Conservation (phyloP, 2,329 filamentous ascomycete genomes). For the Ophiocordyceps camponoti-saundersi region DNA sequence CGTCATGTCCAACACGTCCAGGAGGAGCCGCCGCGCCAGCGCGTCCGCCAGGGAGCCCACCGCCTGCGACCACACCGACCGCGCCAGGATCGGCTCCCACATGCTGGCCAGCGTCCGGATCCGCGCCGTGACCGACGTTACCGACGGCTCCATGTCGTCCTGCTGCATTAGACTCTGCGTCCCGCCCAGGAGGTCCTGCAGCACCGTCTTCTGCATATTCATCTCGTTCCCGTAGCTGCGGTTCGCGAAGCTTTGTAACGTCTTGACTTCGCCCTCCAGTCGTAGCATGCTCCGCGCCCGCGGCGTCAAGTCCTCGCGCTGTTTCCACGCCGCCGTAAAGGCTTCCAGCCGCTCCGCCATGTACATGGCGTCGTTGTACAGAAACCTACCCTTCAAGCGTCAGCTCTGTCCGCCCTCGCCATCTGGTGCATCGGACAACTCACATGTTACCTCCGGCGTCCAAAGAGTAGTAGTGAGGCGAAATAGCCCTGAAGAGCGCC, state of each 20-base stretch:
- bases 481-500: conserved; percentile 65
- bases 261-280: conserved; percentile 42
- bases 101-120: conserved; percentile 34
- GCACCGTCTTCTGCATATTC: conserved; percentile 39
- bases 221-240: conserved; percentile 46
- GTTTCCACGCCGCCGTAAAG: conserved; percentile 32
- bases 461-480: conserved; percentile 54
- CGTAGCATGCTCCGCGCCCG: conserved; percentile 37
- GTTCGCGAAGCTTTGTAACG: conserved; percentile 41
- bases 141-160: conserved; percentile 31
- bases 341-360: conserved; percentile 38
- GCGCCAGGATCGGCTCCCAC: conserved; percentile 41
- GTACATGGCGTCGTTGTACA: conserved; percentile 53
- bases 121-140: conserved; percentile 34
- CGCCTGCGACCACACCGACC: conserved; percentile 46
- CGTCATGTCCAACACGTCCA: conserved; percentile 43
- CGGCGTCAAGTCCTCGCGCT: conserved; percentile 30
- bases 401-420: background rate
- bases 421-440: conserved; percentile 7
- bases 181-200: conserved; percentile 44
- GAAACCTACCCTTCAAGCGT: conserved; percentile 26
- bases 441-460: conserved; percentile 48
- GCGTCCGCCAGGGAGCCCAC: conserved; percentile 42
- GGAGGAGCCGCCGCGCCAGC: conserved; percentile 39
- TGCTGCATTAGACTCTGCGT: conserved; percentile 43